phyloP scores from a whole-genome alignment of 495 filamentous ascomycete species.

The Xylaria longipes region DNA sequence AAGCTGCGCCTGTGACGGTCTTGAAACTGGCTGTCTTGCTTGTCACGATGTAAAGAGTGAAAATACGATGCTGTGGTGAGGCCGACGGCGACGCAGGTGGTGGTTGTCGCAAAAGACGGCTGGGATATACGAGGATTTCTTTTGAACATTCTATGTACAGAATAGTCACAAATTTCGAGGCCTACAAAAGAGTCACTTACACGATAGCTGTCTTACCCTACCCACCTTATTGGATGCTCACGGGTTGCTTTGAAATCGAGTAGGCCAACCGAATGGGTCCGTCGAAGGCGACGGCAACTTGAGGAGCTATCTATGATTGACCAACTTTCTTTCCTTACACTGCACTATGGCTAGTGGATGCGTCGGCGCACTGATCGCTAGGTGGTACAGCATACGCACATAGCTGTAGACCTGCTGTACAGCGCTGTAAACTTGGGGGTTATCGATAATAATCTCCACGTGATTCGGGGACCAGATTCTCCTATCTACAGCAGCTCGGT shows the following conservation, averaged over 20 bases:
- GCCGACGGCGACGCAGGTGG: slow-evolving; percentile 29
- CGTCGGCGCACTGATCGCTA: too few relatives aligned
- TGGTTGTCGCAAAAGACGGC: slow-evolving; percentile 30
- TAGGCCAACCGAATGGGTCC: slow-evolving; percentile 21
- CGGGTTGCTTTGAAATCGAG: slow-evolving; percentile 52
- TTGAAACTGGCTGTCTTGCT: slow-evolving; percentile 27
- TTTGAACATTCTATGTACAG: slow-evolving; percentile 32
- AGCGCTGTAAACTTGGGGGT: not conserved
- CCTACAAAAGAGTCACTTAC: slow-evolving; percentile 38
- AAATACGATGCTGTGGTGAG: slow-evolving; percentile 33
- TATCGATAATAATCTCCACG: slow-evolving; percentile 26
- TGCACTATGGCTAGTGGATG: too few relatives aligned
- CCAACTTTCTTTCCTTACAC: too few relatives aligned
- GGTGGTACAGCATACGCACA: slow-evolving; percentile 1
- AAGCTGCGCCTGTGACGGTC: slow-evolving; percentile 20
- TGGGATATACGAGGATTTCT: slow-evolving; percentile 30
- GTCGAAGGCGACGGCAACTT: slow-evolving; percentile 16
- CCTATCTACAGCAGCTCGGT: not conserved
- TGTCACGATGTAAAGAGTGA: slow-evolving; percentile 29
- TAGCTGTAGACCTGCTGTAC: not conserved
- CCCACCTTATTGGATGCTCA: slow-evolving; percentile 30
- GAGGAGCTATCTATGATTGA: not conserved
- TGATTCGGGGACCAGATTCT: slow-evolving; percentile 17
- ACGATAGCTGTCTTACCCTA: slow-evolving; percentile 32
- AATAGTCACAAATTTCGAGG: slow-evolving; percentile 22